Percentiles rank a stretch among this genome's conserved stretches.
These are phyloP conservation scores for Xylaria sp. DNA, from an alignment of 2,329 filamentous ascomycete genomes.

Conservation along the genomic window DNA sequence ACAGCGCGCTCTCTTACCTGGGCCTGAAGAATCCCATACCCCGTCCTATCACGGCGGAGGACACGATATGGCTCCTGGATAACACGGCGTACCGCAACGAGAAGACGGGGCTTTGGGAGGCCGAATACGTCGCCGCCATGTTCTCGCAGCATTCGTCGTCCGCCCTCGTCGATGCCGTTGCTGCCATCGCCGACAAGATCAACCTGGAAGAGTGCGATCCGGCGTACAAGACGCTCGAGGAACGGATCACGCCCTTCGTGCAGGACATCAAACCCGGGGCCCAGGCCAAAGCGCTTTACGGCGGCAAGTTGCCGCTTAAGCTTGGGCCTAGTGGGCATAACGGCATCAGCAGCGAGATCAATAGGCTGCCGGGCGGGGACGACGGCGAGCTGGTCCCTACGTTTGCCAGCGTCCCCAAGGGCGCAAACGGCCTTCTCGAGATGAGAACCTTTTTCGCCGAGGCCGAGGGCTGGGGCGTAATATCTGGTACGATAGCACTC, in stretches of 20 bases:
- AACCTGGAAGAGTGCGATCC: slow-evolving; percentile 72
- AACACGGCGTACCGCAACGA: slow-evolving; percentile 80
- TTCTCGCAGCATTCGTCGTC: slow-evolving; percentile 79
- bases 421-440: slow-evolving; percentile 65
- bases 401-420: slow-evolving; percentile 62
- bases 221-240: slow-evolving; percentile 69
- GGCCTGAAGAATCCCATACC: slow-evolving; percentile 67
- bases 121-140: slow-evolving; percentile 84
- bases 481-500: slow-evolving; percentile 67
- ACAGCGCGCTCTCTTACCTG: slow-evolving; percentile 61
- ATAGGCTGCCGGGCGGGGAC: slow-evolving; percentile 61
- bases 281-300: slow-evolving; percentile 72
- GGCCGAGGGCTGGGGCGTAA: slow-evolving; percentile 83
- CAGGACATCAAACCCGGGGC: slow-evolving; percentile 79
- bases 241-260: slow-evolving; percentile 80
- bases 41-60: slow-evolving; percentile 68
- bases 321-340: slow-evolving; percentile 77
- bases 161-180: slow-evolving; percentile 74
- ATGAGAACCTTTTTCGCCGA: slow-evolving; percentile 80
- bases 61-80: slow-evolving; percentile 90
- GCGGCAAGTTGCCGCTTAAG: slow-evolving; percentile 56
- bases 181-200: slow-evolving; percentile 75
- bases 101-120: slow-evolving; percentile 71
- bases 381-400: slow-evolving; percentile 60
- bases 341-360: slow-evolving; percentile 75